These are phyloP conservation scores for Liriodendron chinense DNA, from an alignment of 164 flowering plant genomes.

Conservation along the genomic window DNA sequence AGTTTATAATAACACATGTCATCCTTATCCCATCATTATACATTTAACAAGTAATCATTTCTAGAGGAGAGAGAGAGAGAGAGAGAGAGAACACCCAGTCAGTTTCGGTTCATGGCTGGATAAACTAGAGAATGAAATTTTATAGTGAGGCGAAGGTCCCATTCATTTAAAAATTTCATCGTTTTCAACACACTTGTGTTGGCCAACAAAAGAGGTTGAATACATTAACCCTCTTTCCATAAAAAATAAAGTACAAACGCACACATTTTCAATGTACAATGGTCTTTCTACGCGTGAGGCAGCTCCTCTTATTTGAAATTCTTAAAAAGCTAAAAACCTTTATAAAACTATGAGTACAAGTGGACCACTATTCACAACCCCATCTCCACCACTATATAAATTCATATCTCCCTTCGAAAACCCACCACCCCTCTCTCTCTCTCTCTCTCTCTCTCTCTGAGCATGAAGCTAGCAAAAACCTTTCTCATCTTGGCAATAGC, in stretches of 20 bases:
- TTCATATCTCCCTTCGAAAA: not conserved
- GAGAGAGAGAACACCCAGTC: no score
- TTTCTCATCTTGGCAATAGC: slow-evolving; percentile 7
- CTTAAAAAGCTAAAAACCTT: not conserved
- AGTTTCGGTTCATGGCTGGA: no score
- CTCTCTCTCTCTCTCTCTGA: not conserved
- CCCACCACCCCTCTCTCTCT: not conserved
- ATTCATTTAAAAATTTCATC: no score
- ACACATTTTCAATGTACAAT: not conserved
- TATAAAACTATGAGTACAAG: not conserved
- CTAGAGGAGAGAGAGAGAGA: no score
- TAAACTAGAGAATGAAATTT: no score
- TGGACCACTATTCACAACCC: not conserved
- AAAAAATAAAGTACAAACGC: not conserved
- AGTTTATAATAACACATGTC: no score
- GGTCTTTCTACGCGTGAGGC: not conserved
- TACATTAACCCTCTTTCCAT: not conserved
- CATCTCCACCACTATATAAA: not conserved
- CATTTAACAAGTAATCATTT: no score
- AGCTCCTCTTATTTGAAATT: not conserved
- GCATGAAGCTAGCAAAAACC: slow-evolving; percentile 2
- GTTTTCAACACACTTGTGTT: not conserved
- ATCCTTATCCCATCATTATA: no score
- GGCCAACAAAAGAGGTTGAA: not conserved
- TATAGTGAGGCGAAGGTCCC: no score